phyloP scores from a whole-genome alignment of 2,329 filamentous ascomycete genomes.

The Fusarium papillatum region DNA sequence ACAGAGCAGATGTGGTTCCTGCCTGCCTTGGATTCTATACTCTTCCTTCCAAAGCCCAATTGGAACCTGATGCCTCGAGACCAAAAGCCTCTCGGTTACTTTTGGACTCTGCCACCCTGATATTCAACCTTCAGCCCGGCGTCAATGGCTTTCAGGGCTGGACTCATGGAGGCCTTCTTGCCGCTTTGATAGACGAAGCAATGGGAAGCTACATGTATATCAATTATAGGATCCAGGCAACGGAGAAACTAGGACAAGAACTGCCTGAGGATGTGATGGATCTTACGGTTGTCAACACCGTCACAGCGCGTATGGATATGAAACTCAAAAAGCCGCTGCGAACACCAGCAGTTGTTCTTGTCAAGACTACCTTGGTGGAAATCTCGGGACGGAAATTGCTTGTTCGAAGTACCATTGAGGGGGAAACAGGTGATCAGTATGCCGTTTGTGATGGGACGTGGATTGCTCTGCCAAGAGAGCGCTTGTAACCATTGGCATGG shows the following conservation, averaged over 20 bases:
- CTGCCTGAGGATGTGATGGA: not conserved
- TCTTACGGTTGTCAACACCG: not conserved
- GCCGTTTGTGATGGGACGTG: not conserved
- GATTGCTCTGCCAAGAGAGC: not conserved
- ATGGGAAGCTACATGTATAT: constrained; percentile 2
- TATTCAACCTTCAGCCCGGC: not conserved
- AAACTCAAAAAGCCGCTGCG: not conserved
- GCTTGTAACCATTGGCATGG: not conserved
- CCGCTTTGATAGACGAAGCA: not conserved
- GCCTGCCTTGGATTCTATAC: not conserved
- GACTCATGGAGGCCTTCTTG: not conserved
- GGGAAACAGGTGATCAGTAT: not conserved
- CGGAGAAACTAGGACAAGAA: not conserved
- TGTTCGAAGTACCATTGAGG: not conserved
- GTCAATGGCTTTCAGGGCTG: not conserved
- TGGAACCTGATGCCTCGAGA: not conserved
- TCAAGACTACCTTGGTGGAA: not conserved
- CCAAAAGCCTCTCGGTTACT: not conserved
- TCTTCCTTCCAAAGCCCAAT: not conserved
- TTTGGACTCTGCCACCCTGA: not conserved
- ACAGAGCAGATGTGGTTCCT: not conserved
- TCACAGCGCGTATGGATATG: not conserved
- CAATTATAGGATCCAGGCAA: not conserved
- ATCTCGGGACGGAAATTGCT: not conserved
- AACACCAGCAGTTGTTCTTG: not conserved